Evolutionary conservation across 352 stramenopile genomes (phyloP).

Genomic region (Phytopythium mirpurense): DNA sequence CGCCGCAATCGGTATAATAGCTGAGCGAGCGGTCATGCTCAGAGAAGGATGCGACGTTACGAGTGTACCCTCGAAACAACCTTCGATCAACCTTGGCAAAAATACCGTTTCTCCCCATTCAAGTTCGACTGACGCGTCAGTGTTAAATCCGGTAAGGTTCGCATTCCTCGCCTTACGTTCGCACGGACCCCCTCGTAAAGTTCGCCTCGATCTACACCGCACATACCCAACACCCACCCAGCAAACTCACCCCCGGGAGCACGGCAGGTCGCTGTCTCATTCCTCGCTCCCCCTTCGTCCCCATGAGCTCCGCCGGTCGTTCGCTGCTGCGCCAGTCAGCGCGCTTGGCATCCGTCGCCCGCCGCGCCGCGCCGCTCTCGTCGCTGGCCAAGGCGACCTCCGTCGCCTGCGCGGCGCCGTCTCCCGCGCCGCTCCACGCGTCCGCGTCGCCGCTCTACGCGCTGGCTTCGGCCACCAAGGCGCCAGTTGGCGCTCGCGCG

Average conservation of each 20-base stretch:
- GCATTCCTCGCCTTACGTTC: not conserved
- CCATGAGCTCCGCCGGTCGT: constrained; percentile 4
- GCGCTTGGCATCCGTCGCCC: not conserved
- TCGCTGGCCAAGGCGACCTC: not conserved
- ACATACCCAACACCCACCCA: not conserved
- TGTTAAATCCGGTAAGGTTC: not conserved
- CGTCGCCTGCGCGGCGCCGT: not conserved
- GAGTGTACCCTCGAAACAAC: too few relatives aligned
- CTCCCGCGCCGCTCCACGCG: not conserved
- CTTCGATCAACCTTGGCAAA: too few relatives aligned
- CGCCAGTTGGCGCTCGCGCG: constrained; percentile 14
- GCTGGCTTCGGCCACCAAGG: not conserved
- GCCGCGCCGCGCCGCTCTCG: not conserved
- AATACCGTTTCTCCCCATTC: too few relatives aligned
- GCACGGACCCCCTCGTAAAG: too few relatives aligned
- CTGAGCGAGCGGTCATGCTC: too few relatives aligned
- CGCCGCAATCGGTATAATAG: too few relatives aligned
- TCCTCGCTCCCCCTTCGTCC: not conserved
- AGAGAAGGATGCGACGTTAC: too few relatives aligned
- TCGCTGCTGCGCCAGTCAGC: constrained; percentile 3
- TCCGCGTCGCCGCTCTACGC: not conserved
- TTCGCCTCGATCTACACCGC: too few relatives aligned
- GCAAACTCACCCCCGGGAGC: not conserved
- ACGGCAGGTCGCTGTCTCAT: too few relatives aligned
- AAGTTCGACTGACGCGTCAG: too few relatives aligned